Conservation (phyloP, 768 basidiomycete species). For the Boletus pseudopeckii region DNA sequence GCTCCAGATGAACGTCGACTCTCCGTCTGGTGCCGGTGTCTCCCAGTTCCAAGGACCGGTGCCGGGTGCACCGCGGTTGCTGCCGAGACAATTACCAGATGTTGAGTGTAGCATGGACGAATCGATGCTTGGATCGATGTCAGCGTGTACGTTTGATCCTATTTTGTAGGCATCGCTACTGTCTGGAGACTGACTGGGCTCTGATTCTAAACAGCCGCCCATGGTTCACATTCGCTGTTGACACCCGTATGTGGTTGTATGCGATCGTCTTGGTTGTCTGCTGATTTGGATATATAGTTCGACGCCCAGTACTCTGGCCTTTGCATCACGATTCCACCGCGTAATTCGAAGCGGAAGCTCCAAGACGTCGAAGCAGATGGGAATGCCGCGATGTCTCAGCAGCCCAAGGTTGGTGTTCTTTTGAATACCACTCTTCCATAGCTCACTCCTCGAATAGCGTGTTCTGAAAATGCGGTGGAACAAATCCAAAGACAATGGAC, state of each 20-base stretch:
- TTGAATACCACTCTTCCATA: too few relatives aligned
- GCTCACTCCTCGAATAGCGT: slow-evolving; percentile 12
- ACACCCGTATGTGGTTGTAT: slow-evolving; percentile 17
- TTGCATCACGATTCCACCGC: slow-evolving; percentile 23
- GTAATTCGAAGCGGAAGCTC: slow-evolving; percentile 23
- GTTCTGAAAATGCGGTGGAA: slow-evolving; percentile 17
- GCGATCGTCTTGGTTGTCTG: background rate
- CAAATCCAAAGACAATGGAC: slow-evolving; percentile 6
- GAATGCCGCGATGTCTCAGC: background rate
- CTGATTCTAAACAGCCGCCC: slow-evolving; percentile 5
- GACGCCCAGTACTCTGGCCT: slow-evolving; percentile 20
- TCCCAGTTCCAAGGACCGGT: background rate
- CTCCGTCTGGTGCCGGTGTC: background rate
- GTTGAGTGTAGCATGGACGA: slow-evolving; percentile 21
- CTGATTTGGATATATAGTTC: background rate
- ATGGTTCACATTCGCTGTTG: slow-evolving; percentile 5
- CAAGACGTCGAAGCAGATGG: slow-evolving; percentile 14
- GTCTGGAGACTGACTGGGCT: background rate
- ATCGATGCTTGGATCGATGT: slow-evolving; percentile 1
- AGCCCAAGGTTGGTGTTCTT: slow-evolving; percentile 19
- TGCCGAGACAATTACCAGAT: slow-evolving; percentile 25
- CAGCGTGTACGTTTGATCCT: slow-evolving; percentile 14
- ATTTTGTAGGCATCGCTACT: background rate
- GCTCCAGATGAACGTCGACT: slow-evolving; percentile 1
- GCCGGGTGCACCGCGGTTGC: slow-evolving; percentile 27